Conservation (phyloP, 306 rosid species). For the Glycine tomentella region DNA sequence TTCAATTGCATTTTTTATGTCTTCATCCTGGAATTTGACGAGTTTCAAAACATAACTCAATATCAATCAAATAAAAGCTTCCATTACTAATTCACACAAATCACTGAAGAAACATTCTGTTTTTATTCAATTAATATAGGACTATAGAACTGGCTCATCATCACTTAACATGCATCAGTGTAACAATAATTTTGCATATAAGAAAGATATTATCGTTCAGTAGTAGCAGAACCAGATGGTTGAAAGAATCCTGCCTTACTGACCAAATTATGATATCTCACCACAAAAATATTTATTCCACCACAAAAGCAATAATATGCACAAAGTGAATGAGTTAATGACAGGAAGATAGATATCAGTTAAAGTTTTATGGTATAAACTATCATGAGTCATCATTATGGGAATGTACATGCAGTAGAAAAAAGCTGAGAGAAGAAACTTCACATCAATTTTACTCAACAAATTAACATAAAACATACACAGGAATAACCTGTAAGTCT, state of each 20-base stretch:
- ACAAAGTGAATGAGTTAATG: neutral
- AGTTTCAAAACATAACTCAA: conserved; percentile 42
- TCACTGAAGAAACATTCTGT: conserved; percentile 23
- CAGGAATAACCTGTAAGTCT: conserved; percentile 11
- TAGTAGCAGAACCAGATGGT: conserved; percentile 28
- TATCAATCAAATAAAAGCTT: conserved; percentile 35
- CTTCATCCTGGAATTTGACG: conserved; percentile 71
- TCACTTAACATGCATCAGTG: conserved; percentile 6
- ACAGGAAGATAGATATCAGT: neutral
- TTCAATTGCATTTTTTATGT: conserved; percentile 87
- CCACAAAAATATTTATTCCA: conserved; percentile 17
- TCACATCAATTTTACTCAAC: neutral
- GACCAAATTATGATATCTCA: conserved; percentile 17
- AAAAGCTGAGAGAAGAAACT: conserved; percentile 20
- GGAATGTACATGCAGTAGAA: no score
- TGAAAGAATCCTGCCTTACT: conserved; percentile 12
- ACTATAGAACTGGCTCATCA: neutral
- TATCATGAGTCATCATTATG: neutral
- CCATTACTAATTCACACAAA: conserved; percentile 5
- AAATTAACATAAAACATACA: conserved; percentile 12
- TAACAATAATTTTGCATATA: conserved; percentile 22
- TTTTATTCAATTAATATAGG: conserved; percentile 18
- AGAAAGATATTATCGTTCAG: conserved; percentile 25
- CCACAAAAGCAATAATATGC: conserved; percentile 16
- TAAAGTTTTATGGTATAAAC: conserved; percentile 14